Evolutionary conservation across 441 rosid species (phyloP), one percentile per base, ranked within the genome.

Genomic region (Aquilaria agallochum): DNA sequence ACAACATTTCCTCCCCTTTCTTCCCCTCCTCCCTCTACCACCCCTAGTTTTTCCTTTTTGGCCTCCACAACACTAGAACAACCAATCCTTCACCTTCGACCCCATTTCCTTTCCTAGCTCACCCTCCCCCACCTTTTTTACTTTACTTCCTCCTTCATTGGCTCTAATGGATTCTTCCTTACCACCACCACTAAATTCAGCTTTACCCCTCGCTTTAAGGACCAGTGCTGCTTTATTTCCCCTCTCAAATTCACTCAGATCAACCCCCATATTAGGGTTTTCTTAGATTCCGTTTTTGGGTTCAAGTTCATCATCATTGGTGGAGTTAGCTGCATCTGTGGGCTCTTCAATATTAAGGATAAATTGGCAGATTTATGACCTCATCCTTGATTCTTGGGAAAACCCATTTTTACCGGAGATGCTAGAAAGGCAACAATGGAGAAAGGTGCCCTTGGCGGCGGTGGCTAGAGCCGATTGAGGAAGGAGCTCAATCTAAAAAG

Each of bases 41-140:
- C 42, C 90, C 92, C 5, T 87, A 95, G 95, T 87, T 92, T 73
- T 92, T 92, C 71, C 92, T 92, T 72, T 73, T 78, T 56, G 97
- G 96, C 50, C 73, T 87, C 66, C 96, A 89, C 84, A 89, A 92
- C 75, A 87, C 90, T 63, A 73, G 50, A 83, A 79, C 68, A 82
- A 89, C 82, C 97, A 92, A 62, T 83, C 96, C 40, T 89, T 89
- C 56, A 95, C 89, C 50, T 89, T 80, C 64, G 95, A 92, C 34
- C 96, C 96, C 55, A 56, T 63, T 54, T 85, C 97, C 53, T 45
- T 75, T 48, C 88, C 20, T 92, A 96, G 95, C 76, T 83, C 72
- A 80, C 75, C 49, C 88, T 87, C 67, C 95, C 84, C 34, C 53
- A 75, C 31, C 60, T 87, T 55, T 60, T 54, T 15, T 73, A 69